Base-by-base conservation (phyloP, 768 basidiomycete species). In the Mycena sanguinolenta region DNA sequence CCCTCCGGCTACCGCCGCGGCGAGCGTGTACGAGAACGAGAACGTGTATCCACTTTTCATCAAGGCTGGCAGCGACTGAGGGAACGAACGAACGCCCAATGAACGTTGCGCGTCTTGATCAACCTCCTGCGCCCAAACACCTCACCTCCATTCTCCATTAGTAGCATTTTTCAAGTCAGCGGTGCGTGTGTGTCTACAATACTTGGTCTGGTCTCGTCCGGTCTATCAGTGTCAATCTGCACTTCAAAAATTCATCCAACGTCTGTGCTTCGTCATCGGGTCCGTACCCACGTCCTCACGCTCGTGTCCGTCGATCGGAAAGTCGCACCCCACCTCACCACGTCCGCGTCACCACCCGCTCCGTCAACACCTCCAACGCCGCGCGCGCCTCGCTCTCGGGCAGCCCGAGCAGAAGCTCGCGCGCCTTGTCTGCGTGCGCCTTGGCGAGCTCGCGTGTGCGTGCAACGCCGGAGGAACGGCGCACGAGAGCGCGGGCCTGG, bases 321-420 rank as follows among this genome's bases (percentile, higher is more conserved):
- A n/a, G n/a, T n/a, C n/a, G n/a, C n/a, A n/a, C n/a, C n/a, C n/a
- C n/a, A n/a, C n/a, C n/a, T 50, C 25, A 85, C 70, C 79, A 84
- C 73, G 80, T 84, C 63, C 86, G 78, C 73, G 87, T 86, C 38
- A 94, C 87, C 2, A 97, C 94, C 53, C 90, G 87, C 73, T 92
- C 92, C 27, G 94, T 90, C 76, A 98, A 81, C 4, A 84, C 88
- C 74, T 92, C 91, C 65, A 99, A 80, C 14, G 92, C 93, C 30
- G 83, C 83, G 79, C 92, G 91, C 30, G 96, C 96, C 42, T 94
- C 92, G 76, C 94, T 96, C 70, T 92, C 90, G 0, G 97, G 97
- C 54, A 99, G 84, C 25, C 84, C 79, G 63, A 83, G 83, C 14
- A 98, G 83, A 17, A 92, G 89, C 68, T 92, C 89, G 39, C 89